Evolutionary conservation across 2,329 filamentous ascomycete species (phyloP), one percentile per base, ranked within the genome.

Genomic region (Sordariomycetes sp.): DNA sequence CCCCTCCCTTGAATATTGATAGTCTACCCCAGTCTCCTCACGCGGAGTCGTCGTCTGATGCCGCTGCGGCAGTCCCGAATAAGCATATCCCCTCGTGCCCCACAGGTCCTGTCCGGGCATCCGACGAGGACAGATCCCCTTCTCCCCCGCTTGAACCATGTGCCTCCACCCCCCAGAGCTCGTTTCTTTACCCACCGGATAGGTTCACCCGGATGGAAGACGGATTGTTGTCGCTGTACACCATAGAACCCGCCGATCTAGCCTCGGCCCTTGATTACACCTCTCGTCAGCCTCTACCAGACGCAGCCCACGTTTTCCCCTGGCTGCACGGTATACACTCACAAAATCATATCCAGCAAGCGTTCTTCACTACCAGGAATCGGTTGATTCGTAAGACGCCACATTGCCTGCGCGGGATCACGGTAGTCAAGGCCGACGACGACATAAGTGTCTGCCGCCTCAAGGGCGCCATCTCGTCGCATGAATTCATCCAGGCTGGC

Each of bases 291-390:
- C 87, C 91, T 1, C 77, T 97, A 25, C 93, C 94, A 7, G 85
- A 93, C 59, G 85, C 94, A 0, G 82, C 87, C n/a, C 79, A 85
- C 61, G 89, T 97, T 61, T 99, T 97, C 67, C 94, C 94, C 2
- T 99, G 94, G 94, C 78, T 97, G 25, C 94, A 99, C 73, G 94
- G 94, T 25, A 75, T 97, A 48, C 92, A 97, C 67, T 86, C 89
- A 0, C 83, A 88, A 61, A 99, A 99, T 67, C 85, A 90, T 61
- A 81, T 96, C 58, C 94, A 99, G 67, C 81, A 94, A 61, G 83
- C 88, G 7, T 97, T 97, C 75, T 97, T 99, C 70, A 84, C 86
- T 56, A 86, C 88, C 28, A 83, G 90, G 61, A 86, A 86, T 66
- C 87, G 85, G 61, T 77, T 82, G n/a, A 72, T 87, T 55, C 80